Conservation (phyloP, 179 eudicot species). For the Camellia oleifera region DNA sequence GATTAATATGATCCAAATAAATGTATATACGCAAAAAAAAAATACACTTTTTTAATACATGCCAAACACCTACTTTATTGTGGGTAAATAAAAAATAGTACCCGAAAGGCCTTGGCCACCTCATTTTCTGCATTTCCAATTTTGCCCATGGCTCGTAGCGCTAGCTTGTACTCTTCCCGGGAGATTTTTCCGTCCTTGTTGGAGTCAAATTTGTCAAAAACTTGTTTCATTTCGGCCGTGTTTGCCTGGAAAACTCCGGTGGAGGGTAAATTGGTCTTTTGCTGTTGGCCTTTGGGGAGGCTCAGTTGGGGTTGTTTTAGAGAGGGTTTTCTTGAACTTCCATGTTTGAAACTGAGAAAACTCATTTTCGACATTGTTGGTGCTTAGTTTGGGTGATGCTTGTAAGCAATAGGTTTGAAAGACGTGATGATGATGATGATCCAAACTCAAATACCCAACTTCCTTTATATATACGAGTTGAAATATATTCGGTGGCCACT, state of each 20-base stretch:
- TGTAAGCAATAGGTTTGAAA: neutral
- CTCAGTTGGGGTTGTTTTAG: conserved; percentile 16
- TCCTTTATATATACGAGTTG: neutral
- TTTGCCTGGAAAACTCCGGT: conserved; percentile 29
- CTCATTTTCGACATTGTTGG: conserved; percentile 26
- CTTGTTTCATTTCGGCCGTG: conserved; percentile 43
- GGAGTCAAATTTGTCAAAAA: conserved; percentile 42
- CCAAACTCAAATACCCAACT: conserved; percentile 5
- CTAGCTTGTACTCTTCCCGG: conserved; percentile 47
- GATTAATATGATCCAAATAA: no score
- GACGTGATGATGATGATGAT: neutral
- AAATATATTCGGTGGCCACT: no score
- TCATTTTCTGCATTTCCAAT: conserved; percentile 15
- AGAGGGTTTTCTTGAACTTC: conserved; percentile 30
- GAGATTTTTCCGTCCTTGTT: conserved; percentile 59
- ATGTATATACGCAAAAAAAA: no score
- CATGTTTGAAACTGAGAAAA: conserved; percentile 29
- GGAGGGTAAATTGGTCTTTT: neutral
- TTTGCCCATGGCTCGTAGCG: conserved; percentile 34
- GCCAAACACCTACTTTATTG: no score
- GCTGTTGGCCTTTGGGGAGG: conserved; percentile 1
- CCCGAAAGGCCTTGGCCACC: conserved; percentile 30
- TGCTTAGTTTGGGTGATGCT: neutral
- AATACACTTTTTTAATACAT: no score
- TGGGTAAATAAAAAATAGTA: neutral